phyloP scores from a whole-genome alignment of 2,329 filamentous ascomycete genomes.

The Plectosphaerella cucumerina region DNA sequence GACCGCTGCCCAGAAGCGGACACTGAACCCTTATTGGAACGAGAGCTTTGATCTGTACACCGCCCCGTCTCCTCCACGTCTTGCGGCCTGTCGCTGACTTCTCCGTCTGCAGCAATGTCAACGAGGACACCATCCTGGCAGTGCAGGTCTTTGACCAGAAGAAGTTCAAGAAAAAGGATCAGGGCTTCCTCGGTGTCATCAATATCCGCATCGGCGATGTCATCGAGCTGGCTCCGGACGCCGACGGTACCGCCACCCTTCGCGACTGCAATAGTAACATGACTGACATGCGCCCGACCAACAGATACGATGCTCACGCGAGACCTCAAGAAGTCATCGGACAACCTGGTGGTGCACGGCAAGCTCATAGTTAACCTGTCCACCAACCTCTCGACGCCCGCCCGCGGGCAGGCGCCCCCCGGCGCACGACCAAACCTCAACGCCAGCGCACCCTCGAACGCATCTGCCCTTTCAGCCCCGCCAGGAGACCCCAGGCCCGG shows the following conservation, averaged over 20 bases:
- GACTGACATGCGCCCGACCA: slow-evolving; percentile 18
- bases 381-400: slow-evolving; percentile 75
- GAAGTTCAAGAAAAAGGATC: slow-evolving; percentile 99
- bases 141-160: slow-evolving; percentile 99
- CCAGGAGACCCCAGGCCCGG: slow-evolving; percentile 44
- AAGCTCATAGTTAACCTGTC: slow-evolving; percentile 97
- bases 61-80: not conserved
- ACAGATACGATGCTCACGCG: slow-evolving; percentile 98
- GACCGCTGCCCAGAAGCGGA: slow-evolving; percentile 95
- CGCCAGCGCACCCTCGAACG: slow-evolving; percentile 31
- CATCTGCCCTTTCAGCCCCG: slow-evolving; percentile 39
- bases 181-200: slow-evolving; percentile 95
- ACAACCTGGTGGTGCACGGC: slow-evolving; percentile 95
- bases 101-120: slow-evolving; percentile 43
- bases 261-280: slow-evolving; percentile 12
- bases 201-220: slow-evolving; percentile 95
- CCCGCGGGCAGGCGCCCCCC: slow-evolving; percentile 45
- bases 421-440: slow-evolving; percentile 42
- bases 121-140: slow-evolving; percentile 92
- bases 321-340: slow-evolving; percentile 95
- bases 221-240: slow-evolving; percentile 82
- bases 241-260: slow-evolving; percentile 67
- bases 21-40: slow-evolving; percentile 99
- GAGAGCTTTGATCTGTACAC: slow-evolving; percentile 94
- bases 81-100: slow-evolving; percentile 6